phyloP scores from a whole-genome alignment of 202 grass and related monocot species.

The Panicum virgatum region DNA sequence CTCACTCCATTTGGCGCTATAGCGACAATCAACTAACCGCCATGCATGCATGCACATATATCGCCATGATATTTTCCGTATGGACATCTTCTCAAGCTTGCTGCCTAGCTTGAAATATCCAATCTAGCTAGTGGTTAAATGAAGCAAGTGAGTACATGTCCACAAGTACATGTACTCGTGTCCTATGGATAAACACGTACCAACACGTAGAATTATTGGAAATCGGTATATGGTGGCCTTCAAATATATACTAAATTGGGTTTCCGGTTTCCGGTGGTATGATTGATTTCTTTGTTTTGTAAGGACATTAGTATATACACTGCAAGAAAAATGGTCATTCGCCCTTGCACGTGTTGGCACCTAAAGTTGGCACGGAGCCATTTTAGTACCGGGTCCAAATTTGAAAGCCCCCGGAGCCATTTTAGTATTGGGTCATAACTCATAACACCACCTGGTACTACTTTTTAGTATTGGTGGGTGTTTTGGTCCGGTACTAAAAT shows the following conservation, averaged over 20 bases:
- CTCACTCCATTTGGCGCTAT: constrained; percentile 41
- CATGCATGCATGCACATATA: background rate
- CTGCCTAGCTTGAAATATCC: background rate
- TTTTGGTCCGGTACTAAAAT: no score
- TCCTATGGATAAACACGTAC: background rate
- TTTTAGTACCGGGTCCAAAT: no score
- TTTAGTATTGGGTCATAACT: no score
- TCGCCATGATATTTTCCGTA: constrained; percentile 39
- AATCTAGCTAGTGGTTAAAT: background rate
- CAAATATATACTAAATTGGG: background rate
- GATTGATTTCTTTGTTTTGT: background rate
- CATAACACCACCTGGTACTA: no score
- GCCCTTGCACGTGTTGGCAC: no score
- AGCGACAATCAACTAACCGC: constrained; percentile 37
- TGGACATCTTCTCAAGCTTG: background rate
- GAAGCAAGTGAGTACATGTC: background rate
- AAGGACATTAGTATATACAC: background rate
- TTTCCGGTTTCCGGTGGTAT: background rate
- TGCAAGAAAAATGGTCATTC: no score
- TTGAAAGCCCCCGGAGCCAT: no score
- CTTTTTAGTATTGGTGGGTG: no score
- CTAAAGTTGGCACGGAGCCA: no score
- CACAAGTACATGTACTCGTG: background rate
- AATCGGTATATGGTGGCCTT: background rate
- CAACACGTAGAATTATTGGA: background rate